phyloP scores from a whole-genome alignment of 208 protist genomes.

The Acanthamoeba healyi region DNA sequence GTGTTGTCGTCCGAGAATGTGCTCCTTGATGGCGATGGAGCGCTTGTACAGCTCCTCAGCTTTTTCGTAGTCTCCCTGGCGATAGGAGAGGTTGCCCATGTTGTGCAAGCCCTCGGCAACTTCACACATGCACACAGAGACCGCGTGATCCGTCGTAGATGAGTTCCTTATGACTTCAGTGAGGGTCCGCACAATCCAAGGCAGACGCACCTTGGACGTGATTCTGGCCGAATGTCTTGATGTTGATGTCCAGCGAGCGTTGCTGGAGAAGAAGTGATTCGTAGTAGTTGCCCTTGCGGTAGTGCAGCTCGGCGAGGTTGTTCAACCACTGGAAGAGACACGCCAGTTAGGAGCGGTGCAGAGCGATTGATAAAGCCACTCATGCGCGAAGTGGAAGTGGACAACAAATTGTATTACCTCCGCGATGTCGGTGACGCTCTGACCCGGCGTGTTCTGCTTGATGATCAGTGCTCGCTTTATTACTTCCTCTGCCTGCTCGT shows the following conservation, averaged over 20 bases:
- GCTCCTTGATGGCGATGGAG: constrained; percentile 61
- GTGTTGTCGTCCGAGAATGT: constrained; percentile 57
- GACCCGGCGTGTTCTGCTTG: constrained; percentile 35
- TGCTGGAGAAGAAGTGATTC: constrained; percentile 46
- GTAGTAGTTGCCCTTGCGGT: constrained; percentile 65
- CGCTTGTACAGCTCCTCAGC: constrained; percentile 74
- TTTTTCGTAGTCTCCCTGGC: constrained; percentile 73
- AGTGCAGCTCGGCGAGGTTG: constrained; percentile 61
- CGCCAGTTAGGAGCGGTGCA: not conserved
- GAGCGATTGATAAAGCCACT: too few relatives aligned
- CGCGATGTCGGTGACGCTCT: constrained; percentile 57
- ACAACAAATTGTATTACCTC: constrained; percentile 20
- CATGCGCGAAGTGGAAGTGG: not conserved
- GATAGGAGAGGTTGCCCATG: constrained; percentile 69
- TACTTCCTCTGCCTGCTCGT: constrained; percentile 56
- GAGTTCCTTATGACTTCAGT: too few relatives aligned
- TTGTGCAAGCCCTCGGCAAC: constrained; percentile 56
- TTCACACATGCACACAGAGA: not conserved
- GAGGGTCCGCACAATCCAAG: too few relatives aligned
- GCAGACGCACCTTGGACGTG: constrained; percentile 37
- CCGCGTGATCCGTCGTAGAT: too few relatives aligned
- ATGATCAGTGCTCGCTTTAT: constrained; percentile 73
- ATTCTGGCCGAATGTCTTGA: constrained; percentile 38
- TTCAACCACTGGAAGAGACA: constrained; percentile 13
- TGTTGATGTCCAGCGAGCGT: constrained; percentile 65